phyloP scores from a whole-genome alignment of 2,329 filamentous ascomycete genomes.

The Bipolaris bicolor region DNA sequence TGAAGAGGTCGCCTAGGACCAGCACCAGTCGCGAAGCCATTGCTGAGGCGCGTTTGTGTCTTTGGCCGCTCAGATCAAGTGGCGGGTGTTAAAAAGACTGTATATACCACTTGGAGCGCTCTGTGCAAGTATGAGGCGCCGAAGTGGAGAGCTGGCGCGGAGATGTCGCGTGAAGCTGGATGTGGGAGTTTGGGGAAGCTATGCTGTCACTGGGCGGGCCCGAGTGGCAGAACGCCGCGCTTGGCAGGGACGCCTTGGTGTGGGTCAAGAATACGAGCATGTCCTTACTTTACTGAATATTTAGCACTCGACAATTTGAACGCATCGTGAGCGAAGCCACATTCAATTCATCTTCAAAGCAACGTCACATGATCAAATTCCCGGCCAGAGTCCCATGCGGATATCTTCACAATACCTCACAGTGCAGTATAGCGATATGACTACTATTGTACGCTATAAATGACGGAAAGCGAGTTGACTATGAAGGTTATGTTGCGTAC shows the following conservation, averaged over 20 bases:
- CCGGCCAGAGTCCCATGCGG: not conserved
- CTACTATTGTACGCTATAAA: not conserved
- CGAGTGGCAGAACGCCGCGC: conserved; percentile 19
- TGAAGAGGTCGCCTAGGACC: conserved; percentile 52
- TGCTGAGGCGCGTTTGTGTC: conserved; percentile 17
- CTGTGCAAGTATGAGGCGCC: not conserved
- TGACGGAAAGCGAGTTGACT: no score
- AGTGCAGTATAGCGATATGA: not conserved
- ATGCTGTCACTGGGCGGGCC: conserved; percentile 24
- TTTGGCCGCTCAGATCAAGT: not conserved
- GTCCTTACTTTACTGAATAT: no score
- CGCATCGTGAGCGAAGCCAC: not conserved
- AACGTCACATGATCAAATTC: not conserved
- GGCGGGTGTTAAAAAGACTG: not conserved
- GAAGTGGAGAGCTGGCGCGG: conserved; percentile 5
- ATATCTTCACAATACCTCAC: not conserved
- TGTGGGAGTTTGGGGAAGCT: conserved; percentile 23
- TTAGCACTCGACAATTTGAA: no score
- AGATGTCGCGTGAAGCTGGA: conserved; percentile 15
- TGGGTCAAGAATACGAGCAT: not conserved
- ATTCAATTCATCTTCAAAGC: not conserved
- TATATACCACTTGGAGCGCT: not conserved
- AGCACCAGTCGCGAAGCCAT: conserved; percentile 53
- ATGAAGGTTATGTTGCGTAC: no score
- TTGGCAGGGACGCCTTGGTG: conserved; percentile 20